A percentile compares a stretch with the other conserved stretches of the same genome.
These are phyloP conservation scores for Calonectria crousiana DNA, from an alignment of 2,329 filamentous ascomycete genomes.

Conservation along the genomic window DNA sequence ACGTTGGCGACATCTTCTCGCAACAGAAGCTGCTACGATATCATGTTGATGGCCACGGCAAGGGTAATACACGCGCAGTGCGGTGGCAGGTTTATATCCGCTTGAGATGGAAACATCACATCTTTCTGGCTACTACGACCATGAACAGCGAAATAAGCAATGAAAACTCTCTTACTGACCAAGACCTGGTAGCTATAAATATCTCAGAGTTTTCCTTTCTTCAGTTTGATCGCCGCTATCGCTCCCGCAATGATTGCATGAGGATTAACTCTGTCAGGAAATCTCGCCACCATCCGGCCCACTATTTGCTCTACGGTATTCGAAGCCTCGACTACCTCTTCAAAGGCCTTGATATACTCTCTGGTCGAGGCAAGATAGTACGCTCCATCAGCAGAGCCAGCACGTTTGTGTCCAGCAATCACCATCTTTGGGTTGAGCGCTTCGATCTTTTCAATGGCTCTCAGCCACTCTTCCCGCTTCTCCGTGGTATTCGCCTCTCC, in stretches of 20 bases:
- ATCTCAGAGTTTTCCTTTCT: neutral
- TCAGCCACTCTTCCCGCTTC: conserved; percentile 14
- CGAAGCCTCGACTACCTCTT: neutral
- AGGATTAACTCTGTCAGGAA: neutral
- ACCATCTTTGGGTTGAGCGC: neutral
- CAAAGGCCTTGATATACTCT: conserved; percentile 10
- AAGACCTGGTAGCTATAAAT: neutral
- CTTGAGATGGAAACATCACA: neutral
- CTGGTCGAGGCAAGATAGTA: conserved; percentile 4
- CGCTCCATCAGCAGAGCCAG: conserved; percentile 1
- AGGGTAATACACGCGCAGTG: neutral
- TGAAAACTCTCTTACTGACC: neutral
- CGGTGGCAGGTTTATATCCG: neutral
- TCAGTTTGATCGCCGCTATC: neutral
- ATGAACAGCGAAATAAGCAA: neutral
- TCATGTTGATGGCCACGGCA: neutral
- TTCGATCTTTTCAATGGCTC: conserved; percentile 17
- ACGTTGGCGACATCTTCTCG: neutral
- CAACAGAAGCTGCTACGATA: neutral
- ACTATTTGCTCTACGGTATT: neutral
- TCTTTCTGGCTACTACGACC: neutral
- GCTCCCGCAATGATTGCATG: conserved; percentile 2
- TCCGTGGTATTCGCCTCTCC: conserved; percentile 3
- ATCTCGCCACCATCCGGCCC: neutral
- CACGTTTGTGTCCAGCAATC: conserved; percentile 5